Evolutionary conservation across 352 stramenopile species (phyloP), one percentile per base, ranked within the genome.

Genomic region (Halophytophthora polymorphica): DNA sequence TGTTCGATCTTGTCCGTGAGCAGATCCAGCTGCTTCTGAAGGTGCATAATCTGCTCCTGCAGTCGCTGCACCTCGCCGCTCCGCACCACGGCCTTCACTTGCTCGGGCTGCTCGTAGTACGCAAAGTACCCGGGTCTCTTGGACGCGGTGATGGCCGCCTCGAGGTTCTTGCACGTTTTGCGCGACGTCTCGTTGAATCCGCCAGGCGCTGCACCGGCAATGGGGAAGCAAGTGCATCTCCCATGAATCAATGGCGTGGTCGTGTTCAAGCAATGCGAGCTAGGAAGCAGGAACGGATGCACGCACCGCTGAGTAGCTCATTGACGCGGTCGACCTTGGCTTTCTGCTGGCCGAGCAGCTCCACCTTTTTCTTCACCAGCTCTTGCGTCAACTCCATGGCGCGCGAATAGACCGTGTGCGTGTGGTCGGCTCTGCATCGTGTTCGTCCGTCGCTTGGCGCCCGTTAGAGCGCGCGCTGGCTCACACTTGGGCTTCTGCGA

Each of bases 101-200:
- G 60, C 13, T 89, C 78, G 0, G 78, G 79, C 12, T 73, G 54
- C 49, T 92, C 77, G 28, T 83, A 88, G 58, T 92, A 90, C 3
- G 50, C 39, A 45, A 92, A 90, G 49, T 88, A 90, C 12, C 78
- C 82, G 2, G 82, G 82, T 1, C 60, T 73, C 55, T 89, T 88
- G 50, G 77, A 90, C 1, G 77, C 74, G 10, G 74, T 78, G 58
- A 92, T 87, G 18, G 78, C 82, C 6, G 71, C 82, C 41, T 92
- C 77, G 31, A 92, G 61, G 62, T 91, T 90, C 68, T 91, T 91
- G 58, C 74, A 76, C 22, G 78, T 88, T 61, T 88, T 90, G 25
- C 70, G 78, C 36, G 77, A 88, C 17, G 60, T 53, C 35, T 92
- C 82, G 37, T 90, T 92, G 58, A 92, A 83, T 15, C 82, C 82